phyloP scores from a whole-genome alignment of 306 rosid species.

The Macrotyloma uniflorum region DNA sequence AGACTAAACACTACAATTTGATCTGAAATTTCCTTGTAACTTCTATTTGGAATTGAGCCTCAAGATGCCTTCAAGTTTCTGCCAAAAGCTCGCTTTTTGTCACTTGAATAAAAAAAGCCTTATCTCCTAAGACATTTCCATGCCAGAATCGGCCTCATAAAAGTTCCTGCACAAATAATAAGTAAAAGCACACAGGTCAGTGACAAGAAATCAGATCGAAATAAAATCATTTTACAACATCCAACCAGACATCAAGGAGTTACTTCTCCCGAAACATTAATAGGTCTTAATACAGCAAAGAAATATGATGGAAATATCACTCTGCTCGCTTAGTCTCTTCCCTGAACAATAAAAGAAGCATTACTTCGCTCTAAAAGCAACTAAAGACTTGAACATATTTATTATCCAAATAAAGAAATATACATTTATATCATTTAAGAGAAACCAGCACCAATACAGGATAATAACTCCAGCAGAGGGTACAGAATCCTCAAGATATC shows the following conservation, averaged over 20 bases:
- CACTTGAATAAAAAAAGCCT: conserved; percentile 64
- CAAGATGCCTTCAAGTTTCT: conserved; percentile 87
- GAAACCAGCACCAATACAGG: conserved; percentile 23
- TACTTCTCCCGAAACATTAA: neutral
- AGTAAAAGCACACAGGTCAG: neutral
- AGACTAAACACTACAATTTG: conserved; percentile 70
- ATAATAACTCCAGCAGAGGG: conserved; percentile 10
- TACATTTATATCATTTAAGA: neutral
- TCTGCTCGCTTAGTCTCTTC: neutral
- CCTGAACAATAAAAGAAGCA: neutral
- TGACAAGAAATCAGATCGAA: neutral
- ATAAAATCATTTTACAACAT: neutral
- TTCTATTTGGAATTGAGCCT: conserved; percentile 65
- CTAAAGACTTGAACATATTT: neutral
- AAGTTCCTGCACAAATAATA: conserved; percentile 12
- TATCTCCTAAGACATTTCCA: conserved; percentile 65
- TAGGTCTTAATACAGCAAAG: neutral
- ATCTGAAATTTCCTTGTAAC: conserved; percentile 56
- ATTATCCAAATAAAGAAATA: conserved; percentile 3
- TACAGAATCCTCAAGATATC: conserved; percentile 7
- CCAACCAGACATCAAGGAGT: neutral
- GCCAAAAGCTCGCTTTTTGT: conserved; percentile 68
- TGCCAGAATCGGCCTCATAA: conserved; percentile 68
- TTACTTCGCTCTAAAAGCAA: neutral
- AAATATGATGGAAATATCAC: neutral